Evolutionary conservation across 148 eudicot genomes (phyloP).

Genomic region (Bassia scoparia): DNA sequence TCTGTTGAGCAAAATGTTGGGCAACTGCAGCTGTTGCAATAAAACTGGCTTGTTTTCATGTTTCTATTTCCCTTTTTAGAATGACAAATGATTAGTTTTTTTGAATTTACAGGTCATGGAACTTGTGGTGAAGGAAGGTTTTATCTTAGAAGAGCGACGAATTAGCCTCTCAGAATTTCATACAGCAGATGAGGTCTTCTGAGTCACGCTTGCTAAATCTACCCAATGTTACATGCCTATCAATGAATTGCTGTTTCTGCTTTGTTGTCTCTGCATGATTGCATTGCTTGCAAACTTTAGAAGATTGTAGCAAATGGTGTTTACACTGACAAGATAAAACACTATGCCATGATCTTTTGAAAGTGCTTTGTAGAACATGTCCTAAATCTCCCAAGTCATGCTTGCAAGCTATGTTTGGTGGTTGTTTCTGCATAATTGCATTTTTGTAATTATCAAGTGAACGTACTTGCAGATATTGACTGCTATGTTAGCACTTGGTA

Average conservation of each 20-base stretch:
- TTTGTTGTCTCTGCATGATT: neutral
- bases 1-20: too few relatives aligned
- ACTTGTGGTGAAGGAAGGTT: slow-evolving; percentile 73
- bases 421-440: neutral
- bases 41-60: neutral
- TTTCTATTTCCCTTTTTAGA: neutral
- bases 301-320: neutral
- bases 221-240: neutral
- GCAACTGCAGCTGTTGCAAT: neutral
- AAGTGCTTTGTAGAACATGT: neutral
- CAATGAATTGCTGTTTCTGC: neutral
- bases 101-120: slow-evolving; percentile 67
- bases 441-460: neutral
- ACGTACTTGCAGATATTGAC: neutral
- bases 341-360: too few relatives aligned
- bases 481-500: neutral
- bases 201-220: neutral
- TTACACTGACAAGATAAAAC: too few relatives aligned
- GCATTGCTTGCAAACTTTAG: neutral
- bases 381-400: neutral
- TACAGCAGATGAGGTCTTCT: slow-evolving; percentile 84
- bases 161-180: slow-evolving; percentile 93
- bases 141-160: slow-evolving; percentile 70
- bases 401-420: neutral
- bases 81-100: neutral